Base-by-base conservation (phyloP, 2,329 filamentous ascomycete genomes). In the Fusarium tanahbumbuense region DNA sequence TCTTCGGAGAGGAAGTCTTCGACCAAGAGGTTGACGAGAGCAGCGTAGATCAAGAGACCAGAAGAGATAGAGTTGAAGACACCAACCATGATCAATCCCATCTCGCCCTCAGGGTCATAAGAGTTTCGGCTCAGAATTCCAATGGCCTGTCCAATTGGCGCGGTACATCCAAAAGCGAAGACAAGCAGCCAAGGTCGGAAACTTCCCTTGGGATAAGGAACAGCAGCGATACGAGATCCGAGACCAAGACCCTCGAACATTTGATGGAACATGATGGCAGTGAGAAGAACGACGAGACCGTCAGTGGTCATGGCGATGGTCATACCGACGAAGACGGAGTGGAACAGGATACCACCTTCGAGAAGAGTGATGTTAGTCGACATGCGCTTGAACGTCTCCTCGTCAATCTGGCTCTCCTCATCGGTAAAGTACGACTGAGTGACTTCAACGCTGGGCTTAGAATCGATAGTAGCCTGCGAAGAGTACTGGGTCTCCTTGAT, bases 331-430 rank as follows among this genome's bases (percentile, higher is more conserved):
- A 93, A 93, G 63, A 94, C 86, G 65, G 89, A 92, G 80, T 94
- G 92, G 77, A 94, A 94, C 13, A 94, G 83, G 69, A 94, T 94
- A 65, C 92, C 92, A 60, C 91, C 90, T 78, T 94, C 92, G 8
- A 94, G 85, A 5, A 94, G 85, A 7, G 92, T 87, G 70, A 92
- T 93, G 79, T 94, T 92, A 73, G 93, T 83, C 5, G 91, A 86
- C 77, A 90, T 87, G 73, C 88, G 91, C 75, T 87, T 86, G 78
- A 87, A 85, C 9, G 84, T 79, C 11, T 77, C 61, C 8, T 83
- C 81, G 67, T 85, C 82, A 16, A 86, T 81, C 0, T 83, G 78
- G 15, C 82, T 82, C 56, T 86, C 83, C 42, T 81, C 80, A 50
- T 86, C 84, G n/a, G n/a, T n/a, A 42, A 81, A 78, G 64, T 79